Conservation (phyloP, 2,329 filamentous ascomycete species). For the Lecanicillium sp. region DNA sequence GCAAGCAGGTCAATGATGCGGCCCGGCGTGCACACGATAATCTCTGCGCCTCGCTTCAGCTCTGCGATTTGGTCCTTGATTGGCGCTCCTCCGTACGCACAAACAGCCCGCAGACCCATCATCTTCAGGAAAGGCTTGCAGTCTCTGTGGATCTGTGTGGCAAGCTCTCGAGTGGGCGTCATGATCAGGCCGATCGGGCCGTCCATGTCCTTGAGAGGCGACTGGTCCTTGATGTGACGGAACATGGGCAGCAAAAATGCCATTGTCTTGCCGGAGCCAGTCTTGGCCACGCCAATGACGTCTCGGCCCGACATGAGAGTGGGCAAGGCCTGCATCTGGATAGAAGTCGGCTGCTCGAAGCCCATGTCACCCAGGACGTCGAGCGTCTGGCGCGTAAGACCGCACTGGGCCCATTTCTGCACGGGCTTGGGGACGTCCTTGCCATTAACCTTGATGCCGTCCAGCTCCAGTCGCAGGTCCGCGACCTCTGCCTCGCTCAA, state of each 20-base stretch:
- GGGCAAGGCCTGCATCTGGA: conserved; percentile 91
- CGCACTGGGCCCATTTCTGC: conserved; percentile 93
- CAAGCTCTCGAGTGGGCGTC: conserved; percentile 89
- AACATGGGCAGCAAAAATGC: conserved; percentile 97
- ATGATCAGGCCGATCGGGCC: conserved; percentile 85
- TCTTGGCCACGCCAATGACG: conserved; percentile 94
- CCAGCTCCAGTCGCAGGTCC: conserved; percentile 76
- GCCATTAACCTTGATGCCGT: conserved; percentile 90
- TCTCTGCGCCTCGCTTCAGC: conserved; percentile 88
- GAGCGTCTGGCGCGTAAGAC: conserved; percentile 76
- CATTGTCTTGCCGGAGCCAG: conserved; percentile 93
- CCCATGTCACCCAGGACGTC: conserved; percentile 76
- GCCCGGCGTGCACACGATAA: conserved; percentile 90
- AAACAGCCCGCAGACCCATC: conserved; percentile 76
- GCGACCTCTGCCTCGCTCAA: conserved; percentile 81
- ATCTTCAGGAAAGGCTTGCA: conserved; percentile 91
- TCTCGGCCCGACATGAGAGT: conserved; percentile 94
- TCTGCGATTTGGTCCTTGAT: conserved; percentile 98
- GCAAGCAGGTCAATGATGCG: conserved; percentile 92
- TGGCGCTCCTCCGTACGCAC: conserved; percentile 88
- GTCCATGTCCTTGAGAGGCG: conserved; percentile 71
- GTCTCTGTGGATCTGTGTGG: conserved; percentile 88
- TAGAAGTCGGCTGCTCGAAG: conserved; percentile 84
- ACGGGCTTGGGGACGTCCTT: conserved; percentile 88
- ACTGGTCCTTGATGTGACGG: conserved; percentile 92